Conservation (phyloP, 2,329 filamentous ascomycete species). For the Mollisia scopiformis region DNA sequence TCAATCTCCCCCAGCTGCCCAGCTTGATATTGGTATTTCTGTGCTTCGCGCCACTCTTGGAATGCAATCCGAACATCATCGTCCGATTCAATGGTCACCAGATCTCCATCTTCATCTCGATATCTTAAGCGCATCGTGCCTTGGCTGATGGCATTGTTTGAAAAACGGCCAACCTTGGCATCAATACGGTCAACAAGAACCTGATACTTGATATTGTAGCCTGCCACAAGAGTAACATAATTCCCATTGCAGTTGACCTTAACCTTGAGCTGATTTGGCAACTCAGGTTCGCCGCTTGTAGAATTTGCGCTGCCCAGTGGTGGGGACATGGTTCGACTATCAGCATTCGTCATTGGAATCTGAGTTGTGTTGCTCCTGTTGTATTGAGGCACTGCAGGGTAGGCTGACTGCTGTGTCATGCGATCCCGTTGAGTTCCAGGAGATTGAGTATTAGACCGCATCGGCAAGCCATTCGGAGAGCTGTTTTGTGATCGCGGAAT, state of each 20-base stretch:
- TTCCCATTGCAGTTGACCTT: conserved; percentile 93
- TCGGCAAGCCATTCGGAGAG: conserved; percentile 72
- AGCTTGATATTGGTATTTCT: conserved; percentile 60
- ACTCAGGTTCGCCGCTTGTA: conserved; percentile 50
- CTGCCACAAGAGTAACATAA: conserved; percentile 93
- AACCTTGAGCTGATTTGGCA: conserved; percentile 84
- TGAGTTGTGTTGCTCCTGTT: conserved; percentile 30
- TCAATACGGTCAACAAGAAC: conserved; percentile 95
- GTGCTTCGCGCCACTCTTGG: conserved; percentile 86
- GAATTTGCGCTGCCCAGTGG: conserved; percentile 38
- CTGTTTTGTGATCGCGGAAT: conserved; percentile 81
- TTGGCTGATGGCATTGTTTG: conserved; percentile 79
- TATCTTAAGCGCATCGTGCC: conserved; percentile 88
- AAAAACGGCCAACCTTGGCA: conserved; percentile 87
- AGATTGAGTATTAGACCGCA: conserved; percentile 71
- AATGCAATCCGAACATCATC: conserved; percentile 97
- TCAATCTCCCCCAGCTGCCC: conserved; percentile 88
- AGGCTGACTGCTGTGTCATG: conserved; percentile 45
- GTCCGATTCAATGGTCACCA: conserved; percentile 90
- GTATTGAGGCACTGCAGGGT: conserved; percentile 38
- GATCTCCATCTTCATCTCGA: conserved; percentile 89
- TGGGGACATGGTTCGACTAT: conserved; percentile 48
- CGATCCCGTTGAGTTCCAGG: conserved; percentile 69
- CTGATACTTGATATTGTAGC: conserved; percentile 92
- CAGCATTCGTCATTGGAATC: conserved; percentile 34